Evolutionary conservation across 192 early-diverging fungal genomes (phyloP).

Genomic region (Coemansia sp.): DNA sequence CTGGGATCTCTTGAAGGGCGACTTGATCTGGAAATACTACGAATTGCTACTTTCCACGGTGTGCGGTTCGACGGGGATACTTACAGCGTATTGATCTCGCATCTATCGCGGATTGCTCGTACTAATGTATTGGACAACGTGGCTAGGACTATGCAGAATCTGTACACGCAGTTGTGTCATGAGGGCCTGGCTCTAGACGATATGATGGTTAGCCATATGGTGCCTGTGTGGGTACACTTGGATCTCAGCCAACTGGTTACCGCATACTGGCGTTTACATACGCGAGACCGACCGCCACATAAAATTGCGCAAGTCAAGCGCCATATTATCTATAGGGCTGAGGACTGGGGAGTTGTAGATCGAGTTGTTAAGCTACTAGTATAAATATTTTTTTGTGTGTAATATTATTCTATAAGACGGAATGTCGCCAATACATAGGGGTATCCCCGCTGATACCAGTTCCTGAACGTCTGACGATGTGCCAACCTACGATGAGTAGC

Average conservation of each 20-base stretch:
- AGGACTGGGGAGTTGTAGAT: conserved; percentile 18
- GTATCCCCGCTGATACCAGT: conserved; percentile 91
- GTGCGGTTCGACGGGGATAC: conserved; percentile 22
- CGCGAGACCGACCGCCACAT: background rate
- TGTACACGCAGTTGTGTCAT: conserved; percentile 19
- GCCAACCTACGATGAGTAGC: conserved; percentile 82
- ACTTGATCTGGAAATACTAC: conserved; percentile 16
- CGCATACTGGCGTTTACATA: conserved; percentile 10
- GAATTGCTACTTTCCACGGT: background rate
- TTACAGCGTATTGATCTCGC: conserved; percentile 32
- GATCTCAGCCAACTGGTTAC: conserved; percentile 1
- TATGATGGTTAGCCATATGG: conserved; percentile 18
- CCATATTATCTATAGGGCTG: conserved; percentile 17
- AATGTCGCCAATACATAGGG: conserved; percentile 83
- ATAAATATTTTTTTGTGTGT: background rate
- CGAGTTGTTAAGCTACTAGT: background rate
- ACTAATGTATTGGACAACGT: background rate
- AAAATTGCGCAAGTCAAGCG: conserved; percentile 14
- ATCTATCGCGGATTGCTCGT: conserved; percentile 16
- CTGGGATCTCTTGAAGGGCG: background rate
- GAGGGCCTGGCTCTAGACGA: conserved; percentile 18
- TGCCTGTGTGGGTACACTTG: conserved; percentile 25
- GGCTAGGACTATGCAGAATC: conserved; percentile 10
- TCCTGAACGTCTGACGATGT: conserved; percentile 73
- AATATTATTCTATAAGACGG: conserved; percentile 46